These are phyloP conservation scores for Conticribra weissflogii DNA, from an alignment of 108 stramenopile species.

Conservation along the genomic window DNA sequence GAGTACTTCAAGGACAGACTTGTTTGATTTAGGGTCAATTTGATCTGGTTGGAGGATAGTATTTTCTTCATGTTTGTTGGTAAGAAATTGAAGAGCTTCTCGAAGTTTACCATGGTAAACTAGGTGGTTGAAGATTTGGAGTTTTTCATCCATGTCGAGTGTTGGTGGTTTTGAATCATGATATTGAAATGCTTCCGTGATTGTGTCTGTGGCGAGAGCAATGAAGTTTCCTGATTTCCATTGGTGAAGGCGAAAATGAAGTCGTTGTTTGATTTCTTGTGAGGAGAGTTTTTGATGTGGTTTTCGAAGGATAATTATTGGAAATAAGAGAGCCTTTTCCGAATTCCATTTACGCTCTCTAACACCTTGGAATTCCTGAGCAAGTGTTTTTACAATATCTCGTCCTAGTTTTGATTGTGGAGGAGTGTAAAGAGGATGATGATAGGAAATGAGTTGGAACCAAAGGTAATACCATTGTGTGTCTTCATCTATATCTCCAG, in stretches of 20 bases:
- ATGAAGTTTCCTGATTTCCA: conserved; percentile 17
- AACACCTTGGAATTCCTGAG: conserved; percentile 5
- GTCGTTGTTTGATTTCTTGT: conserved; percentile 5
- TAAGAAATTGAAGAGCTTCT: too few species aligned
- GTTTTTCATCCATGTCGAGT: too few species aligned
- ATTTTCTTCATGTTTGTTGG: too few species aligned
- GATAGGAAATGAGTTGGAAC: too few species aligned
- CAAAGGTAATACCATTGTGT: neutral
- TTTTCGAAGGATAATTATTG: neutral
- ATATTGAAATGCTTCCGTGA: too few species aligned
- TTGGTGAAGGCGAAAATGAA: conserved; percentile 2
- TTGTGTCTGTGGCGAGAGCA: conserved; percentile 4
- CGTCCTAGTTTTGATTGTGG: neutral
- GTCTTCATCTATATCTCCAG: neutral
- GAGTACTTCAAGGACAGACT: too few species aligned
- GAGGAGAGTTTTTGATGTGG: neutral
- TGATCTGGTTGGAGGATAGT: too few species aligned
- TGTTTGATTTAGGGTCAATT: too few species aligned
- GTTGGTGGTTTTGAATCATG: too few species aligned
- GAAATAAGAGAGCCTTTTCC: conserved; percentile 2
- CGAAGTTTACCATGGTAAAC: conserved; percentile 33
- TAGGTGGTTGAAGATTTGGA: conserved; percentile 28
- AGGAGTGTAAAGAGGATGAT: neutral
- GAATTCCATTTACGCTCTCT: conserved; percentile 16
- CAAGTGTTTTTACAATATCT: neutral